These are phyloP conservation scores for Leishmania turanica DNA, from an alignment of 208 protist species.

Conservation along the genomic window DNA sequence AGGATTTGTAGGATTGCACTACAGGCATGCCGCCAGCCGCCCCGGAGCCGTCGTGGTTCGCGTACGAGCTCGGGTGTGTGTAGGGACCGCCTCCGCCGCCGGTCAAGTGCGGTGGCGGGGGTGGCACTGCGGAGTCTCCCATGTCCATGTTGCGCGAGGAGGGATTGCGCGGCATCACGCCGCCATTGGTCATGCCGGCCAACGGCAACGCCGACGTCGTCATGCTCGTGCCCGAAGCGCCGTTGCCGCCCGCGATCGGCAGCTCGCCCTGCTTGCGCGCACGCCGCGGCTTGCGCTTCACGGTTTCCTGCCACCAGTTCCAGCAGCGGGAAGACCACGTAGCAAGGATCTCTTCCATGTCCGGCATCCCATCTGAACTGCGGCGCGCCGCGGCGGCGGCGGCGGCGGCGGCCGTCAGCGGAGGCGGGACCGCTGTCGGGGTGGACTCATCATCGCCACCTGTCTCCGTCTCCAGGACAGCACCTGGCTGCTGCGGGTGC, in stretches of 20 bases:
- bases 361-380: conserved; percentile 15
- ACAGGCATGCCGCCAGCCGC: conserved; percentile 17
- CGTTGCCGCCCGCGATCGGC: conserved; percentile 1
- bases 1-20: conserved; percentile 35
- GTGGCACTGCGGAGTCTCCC: conserved; percentile 2
- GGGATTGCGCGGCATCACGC: conserved; percentile 13
- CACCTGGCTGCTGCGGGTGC: conserved; percentile 27
- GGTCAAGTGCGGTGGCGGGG: conserved; percentile 19
- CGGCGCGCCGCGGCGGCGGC: conserved; percentile 11
- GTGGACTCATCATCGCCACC: conserved; percentile 21
- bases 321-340: conserved; percentile 35
- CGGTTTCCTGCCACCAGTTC: conserved; percentile 43
- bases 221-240: background rate
- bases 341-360: conserved; percentile 26
- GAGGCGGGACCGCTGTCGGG: background rate
- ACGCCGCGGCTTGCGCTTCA: conserved; percentile 38
- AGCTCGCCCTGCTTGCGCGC: conserved; percentile 34
- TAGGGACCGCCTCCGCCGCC: conserved; percentile 14
- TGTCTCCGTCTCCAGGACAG: conserved; percentile 13
- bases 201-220: conserved; percentile 24
- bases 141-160: conserved; percentile 26
- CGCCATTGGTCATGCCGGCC: conserved; percentile 7
- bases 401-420: background rate
- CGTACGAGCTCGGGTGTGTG: conserved; percentile 20
- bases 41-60: conserved; percentile 10